A percentile compares a stretch with the other conserved stretches of the same genome.
Conservation (phyloP, 306 rosid species). For the Luffa acutangula region DNA sequence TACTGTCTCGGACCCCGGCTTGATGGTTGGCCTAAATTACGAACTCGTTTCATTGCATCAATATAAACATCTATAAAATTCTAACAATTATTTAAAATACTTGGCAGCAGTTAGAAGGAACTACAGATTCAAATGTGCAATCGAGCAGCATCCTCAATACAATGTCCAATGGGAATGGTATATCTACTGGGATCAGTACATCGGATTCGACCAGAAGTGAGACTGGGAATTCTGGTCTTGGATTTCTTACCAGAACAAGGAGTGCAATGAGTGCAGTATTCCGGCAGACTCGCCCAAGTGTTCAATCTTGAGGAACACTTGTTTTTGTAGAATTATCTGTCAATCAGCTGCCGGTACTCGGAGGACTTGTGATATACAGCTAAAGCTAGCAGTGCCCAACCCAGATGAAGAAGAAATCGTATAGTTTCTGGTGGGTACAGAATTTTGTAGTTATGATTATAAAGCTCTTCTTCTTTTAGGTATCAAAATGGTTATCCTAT, state of each 20-base stretch:
- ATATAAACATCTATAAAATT: neutral
- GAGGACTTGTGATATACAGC: neutral
- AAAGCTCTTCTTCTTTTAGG: neutral
- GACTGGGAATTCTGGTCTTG: slow-evolving; percentile 37
- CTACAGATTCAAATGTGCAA: slow-evolving; percentile 23
- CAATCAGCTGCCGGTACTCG: neutral
- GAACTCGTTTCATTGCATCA: neutral
- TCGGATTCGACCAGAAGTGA: slow-evolving; percentile 22
- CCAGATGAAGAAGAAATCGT: slow-evolving; percentile 16
- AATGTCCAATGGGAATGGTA: slow-evolving; percentile 11
- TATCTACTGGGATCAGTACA: slow-evolving; percentile 8
- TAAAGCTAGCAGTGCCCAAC: slow-evolving; percentile 25
- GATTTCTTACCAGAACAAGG: slow-evolving; percentile 44
- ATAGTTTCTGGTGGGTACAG: slow-evolving; percentile 31
- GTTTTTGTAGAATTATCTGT: neutral
- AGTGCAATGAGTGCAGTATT: slow-evolving; percentile 52
- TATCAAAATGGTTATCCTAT: neutral
- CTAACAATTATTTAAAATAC: neutral
- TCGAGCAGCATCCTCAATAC: neutral
- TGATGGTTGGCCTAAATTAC: neutral
- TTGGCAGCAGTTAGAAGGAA: slow-evolving; percentile 34
- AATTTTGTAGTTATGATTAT: slow-evolving; percentile 49
- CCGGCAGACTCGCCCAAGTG: slow-evolving; percentile 36
- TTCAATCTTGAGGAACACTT: neutral
- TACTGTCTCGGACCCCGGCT: slow-evolving; percentile 7